Evolutionary conservation across 495 filamentous ascomycete species (phyloP), one percentile per base, ranked within the genome.

Genomic region (Aspergillus baeticus): DNA sequence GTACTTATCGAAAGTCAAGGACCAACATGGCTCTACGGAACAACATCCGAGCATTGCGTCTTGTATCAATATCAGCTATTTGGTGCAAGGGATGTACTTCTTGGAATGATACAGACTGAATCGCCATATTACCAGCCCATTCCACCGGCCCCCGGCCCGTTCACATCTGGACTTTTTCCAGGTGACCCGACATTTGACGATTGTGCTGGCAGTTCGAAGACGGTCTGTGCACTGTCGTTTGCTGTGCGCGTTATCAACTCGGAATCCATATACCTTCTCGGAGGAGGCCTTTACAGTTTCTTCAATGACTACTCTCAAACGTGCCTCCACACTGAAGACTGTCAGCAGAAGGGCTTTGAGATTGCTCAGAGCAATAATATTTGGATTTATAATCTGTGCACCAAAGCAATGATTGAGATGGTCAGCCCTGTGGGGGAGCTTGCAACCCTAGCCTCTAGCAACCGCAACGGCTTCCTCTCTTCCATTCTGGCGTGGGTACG

Each of bases 51-150:
- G 70, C 90, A 94, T 68, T 76, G 79, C 60, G 69, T 78, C 3
- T 74, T 92, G 0, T 90, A 90, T 65, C 88, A 93, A 66, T 93
- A 92, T 74, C 87, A 92, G 57, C 64, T 92, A 44, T 72, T 74
- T 54, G 77, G 76, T 39, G 87, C 87, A 1, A 72, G 80, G 61
- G 81, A 90, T 65, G 71, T 91, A 57, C 84, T 78, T 63, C 82
- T 85, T 71, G 83, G 84, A 14, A 79, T 86, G 70, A 87, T 92
- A 65, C 90, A 94, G 63, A 90, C 90, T 2, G 90, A 92, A 68
- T 88, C 89, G 0, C 88, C 84, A 3, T 64, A 79, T 74, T 89
- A 80, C 64, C 83, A 87, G 60, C 85, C 87, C 1, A 68, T 65
- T n/a, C 85, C 87, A 0, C 68, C 70, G 48, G 84, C 85, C 0